A percentile compares a stretch with the other conserved stretches of the same genome.
These are phyloP conservation scores for Hypoxylon lenormandii DNA, from an alignment of 495 filamentous ascomycete species.

Conservation along the genomic window DNA sequence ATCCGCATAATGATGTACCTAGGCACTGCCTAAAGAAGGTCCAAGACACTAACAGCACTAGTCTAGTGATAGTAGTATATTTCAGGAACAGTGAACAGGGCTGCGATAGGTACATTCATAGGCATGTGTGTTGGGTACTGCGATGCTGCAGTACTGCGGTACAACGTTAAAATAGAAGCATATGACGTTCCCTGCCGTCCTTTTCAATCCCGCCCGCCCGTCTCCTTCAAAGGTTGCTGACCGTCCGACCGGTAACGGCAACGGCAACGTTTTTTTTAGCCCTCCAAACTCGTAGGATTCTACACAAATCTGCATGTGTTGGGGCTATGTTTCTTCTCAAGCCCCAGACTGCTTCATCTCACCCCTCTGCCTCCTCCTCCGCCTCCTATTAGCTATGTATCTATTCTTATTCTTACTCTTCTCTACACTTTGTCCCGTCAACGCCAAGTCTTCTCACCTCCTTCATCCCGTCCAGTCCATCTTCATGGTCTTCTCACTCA, in stretches of 20 bases:
- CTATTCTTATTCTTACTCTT: too few species aligned
- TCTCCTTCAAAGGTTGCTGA: not conserved
- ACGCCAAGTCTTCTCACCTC: too few species aligned
- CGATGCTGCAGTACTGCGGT: constrained; percentile 24
- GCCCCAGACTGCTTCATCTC: not conserved
- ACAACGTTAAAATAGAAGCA: constrained; percentile 34
- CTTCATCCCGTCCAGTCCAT: too few species aligned
- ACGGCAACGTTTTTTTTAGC: too few species aligned
- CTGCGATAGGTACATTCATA: too few species aligned
- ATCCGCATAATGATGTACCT: too few species aligned
- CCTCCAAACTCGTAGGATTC: constrained; percentile 1
- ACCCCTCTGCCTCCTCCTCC: not conserved
- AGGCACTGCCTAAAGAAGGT: too few species aligned
- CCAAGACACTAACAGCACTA: not conserved
- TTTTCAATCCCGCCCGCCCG: not conserved
- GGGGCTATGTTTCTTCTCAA: too few species aligned
- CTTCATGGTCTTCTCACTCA: not conserved
- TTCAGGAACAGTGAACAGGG: constrained; percentile 1
- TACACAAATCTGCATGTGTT: too few species aligned
- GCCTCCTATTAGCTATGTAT: too few species aligned
- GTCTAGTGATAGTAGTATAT: constrained; percentile 1
- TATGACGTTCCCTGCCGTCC: constrained; percentile 27
- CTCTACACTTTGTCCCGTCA: too few species aligned
- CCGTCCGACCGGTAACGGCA: not conserved
- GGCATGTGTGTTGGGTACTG: too few species aligned